A percentile compares a stretch with the other conserved stretches of the same genome.
phyloP scores from a whole-genome alignment of 2,329 filamentous ascomycete genomes.

The Pestalotiopsis sp. region DNA sequence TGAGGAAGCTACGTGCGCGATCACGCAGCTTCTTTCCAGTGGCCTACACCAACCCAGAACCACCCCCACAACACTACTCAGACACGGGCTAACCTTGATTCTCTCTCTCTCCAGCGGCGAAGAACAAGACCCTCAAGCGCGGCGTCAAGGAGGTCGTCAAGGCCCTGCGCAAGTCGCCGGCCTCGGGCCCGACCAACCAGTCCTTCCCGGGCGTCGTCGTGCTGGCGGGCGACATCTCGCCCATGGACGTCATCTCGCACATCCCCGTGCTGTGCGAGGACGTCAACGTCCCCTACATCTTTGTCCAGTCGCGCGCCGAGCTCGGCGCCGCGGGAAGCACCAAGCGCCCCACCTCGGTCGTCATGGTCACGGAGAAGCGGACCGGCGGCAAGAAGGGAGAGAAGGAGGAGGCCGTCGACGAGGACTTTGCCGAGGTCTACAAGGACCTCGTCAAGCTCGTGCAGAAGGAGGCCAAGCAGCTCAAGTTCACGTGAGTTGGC shows the following conservation, averaged over 20 bases:
- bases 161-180: constrained; percentile 88
- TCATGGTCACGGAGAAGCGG: constrained; percentile 76
- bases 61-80: not conserved
- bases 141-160: constrained; percentile 99
- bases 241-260: constrained; percentile 98
- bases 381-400: constrained; percentile 35
- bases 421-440: constrained; percentile 67
- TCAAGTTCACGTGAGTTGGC: constrained; percentile 50
- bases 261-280: constrained; percentile 98
- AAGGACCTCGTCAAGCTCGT: constrained; percentile 67
- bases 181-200: constrained; percentile 66
- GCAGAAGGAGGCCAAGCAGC: constrained; percentile 65
- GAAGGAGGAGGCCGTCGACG: constrained; percentile 51
- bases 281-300: constrained; percentile 96
- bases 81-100: constrained; percentile 18
- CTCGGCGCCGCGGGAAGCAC: constrained; percentile 92
- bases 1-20: too few species aligned
- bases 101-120: constrained; percentile 68
- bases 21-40: not conserved
- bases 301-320: constrained; percentile 89
- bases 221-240: constrained; percentile 95
- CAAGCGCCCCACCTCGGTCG: constrained; percentile 94
- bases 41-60: not conserved
- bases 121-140: constrained; percentile 93
- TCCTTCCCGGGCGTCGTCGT: constrained; percentile 77